Percentiles rank a stretch among this genome's conserved stretches.
phyloP scores from a whole-genome alignment of 2,329 filamentous ascomycete genomes.

The Lachnellula subtilissima region DNA sequence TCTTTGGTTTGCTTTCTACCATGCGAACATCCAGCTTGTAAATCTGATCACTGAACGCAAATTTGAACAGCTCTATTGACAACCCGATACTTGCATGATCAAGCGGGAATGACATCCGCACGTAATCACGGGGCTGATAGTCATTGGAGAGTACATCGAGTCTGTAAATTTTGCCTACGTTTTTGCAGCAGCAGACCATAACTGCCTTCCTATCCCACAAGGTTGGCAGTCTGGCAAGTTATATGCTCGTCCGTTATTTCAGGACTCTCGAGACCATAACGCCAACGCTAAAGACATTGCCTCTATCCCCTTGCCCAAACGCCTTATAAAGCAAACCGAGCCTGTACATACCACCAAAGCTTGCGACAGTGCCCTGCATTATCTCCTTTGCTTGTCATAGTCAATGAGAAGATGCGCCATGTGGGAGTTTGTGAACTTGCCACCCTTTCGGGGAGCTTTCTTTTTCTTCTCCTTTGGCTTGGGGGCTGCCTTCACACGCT shows the following conservation, averaged over 20 bases:
- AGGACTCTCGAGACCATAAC: not conserved
- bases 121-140: no score
- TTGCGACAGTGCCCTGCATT: not conserved
- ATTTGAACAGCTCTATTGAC: not conserved
- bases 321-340: not conserved
- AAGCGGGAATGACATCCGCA: not conserved
- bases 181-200: not conserved
- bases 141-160: not conserved
- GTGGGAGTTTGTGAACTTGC: conserved; percentile 33
- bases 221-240: not conserved
- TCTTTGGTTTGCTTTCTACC: not conserved
- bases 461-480: conserved; percentile 36
- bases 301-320: not conserved
- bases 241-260: not conserved
- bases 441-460: conserved; percentile 31
- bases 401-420: conserved; percentile 31
- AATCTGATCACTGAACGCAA: not conserved
- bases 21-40: not conserved
- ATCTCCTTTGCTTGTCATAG: conserved; percentile 10
- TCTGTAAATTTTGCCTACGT: not conserved
- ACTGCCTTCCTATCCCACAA: not conserved
- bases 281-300: conserved; percentile 7
- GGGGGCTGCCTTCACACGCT: conserved; percentile 31
- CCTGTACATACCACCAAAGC: not conserved
- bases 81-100: not conserved